Conservation (phyloP, 2,329 filamentous ascomycete species). For the Colletotrichum falcatum region DNA sequence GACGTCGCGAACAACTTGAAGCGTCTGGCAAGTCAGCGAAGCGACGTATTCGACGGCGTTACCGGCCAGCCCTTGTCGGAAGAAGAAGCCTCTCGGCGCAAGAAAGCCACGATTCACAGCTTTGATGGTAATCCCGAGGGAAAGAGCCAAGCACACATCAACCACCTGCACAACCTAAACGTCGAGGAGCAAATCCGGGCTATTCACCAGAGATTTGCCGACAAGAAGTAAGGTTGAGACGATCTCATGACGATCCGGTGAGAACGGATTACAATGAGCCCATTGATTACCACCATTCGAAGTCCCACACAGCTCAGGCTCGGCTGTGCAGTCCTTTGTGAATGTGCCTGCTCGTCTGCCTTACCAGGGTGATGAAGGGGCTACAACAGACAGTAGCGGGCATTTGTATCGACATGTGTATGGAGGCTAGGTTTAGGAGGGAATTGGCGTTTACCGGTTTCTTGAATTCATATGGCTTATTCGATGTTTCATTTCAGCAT, state of each 20-base stretch:
- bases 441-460: constrained; percentile 6
- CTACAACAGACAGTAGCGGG: neutral
- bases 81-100: constrained; percentile 80
- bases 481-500: neutral
- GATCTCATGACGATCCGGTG: neutral
- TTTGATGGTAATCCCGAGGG: constrained; percentile 69
- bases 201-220: constrained; percentile 67
- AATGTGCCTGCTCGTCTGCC: neutral
- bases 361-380: neutral
- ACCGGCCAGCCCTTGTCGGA: constrained; percentile 77
- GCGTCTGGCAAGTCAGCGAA: constrained; percentile 88
- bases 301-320: neutral
- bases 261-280: neutral
- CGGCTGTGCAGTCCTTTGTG: neutral
- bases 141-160: constrained; percentile 63
- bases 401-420: neutral
- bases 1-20: constrained; percentile 96
- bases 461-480: constrained; percentile 13
- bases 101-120: constrained; percentile 74
- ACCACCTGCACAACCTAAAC: constrained; percentile 75
- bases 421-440: constrained; percentile 5
- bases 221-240: constrained; percentile 30
- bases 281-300: neutral
- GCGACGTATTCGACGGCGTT: constrained; percentile 84
- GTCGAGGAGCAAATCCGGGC: constrained; percentile 87